Percentiles rank a stretch among this genome's conserved stretches.
These are phyloP conservation scores for Comarum palustre DNA, from an alignment of 306 rosid genomes.

Conservation along the genomic window DNA sequence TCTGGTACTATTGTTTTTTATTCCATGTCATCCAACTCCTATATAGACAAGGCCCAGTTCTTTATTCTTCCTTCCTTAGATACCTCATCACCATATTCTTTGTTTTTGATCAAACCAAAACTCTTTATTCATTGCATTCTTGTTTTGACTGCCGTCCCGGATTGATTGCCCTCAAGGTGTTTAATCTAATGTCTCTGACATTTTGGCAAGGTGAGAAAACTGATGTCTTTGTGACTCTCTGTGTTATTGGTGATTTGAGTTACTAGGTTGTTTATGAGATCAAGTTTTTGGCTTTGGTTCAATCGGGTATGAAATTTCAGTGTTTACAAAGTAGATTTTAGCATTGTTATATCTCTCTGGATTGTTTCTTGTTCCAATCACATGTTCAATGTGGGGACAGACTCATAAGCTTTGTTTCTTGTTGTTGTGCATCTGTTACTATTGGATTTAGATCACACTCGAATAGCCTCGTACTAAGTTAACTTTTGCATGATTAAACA, in stretches of 20 bases:
- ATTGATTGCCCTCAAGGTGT: slow-evolving; percentile 15
- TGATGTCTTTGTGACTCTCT: not conserved
- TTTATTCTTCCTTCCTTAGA: slow-evolving; percentile 23
- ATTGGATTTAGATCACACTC: not conserved
- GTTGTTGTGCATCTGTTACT: not conserved
- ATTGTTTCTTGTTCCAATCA: not conserved
- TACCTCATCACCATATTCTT: slow-evolving; percentile 20
- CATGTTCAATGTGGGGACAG: not conserved
- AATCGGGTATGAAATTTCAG: not conserved
- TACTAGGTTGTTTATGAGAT: not conserved
- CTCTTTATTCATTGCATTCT: slow-evolving; percentile 7
- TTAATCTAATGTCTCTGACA: slow-evolving; percentile 9
- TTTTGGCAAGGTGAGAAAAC: slow-evolving; percentile 19
- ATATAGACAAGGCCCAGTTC: slow-evolving; percentile 21
- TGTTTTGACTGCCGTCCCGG: not conserved
- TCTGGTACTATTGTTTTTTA: slow-evolving; percentile 23
- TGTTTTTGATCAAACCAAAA: not conserved
- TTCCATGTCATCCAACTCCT: slow-evolving; percentile 19
- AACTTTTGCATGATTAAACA: not conserved
- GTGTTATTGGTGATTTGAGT: not conserved
- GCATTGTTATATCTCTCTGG: not conserved
- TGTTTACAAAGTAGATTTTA: not conserved
- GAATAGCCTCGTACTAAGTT: too few relatives aligned
- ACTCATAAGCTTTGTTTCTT: too few relatives aligned
- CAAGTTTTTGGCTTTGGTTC: not conserved